Base-by-base conservation (phyloP, 352 stramenopile species). In the Aphanomyces euteiches region DNA sequence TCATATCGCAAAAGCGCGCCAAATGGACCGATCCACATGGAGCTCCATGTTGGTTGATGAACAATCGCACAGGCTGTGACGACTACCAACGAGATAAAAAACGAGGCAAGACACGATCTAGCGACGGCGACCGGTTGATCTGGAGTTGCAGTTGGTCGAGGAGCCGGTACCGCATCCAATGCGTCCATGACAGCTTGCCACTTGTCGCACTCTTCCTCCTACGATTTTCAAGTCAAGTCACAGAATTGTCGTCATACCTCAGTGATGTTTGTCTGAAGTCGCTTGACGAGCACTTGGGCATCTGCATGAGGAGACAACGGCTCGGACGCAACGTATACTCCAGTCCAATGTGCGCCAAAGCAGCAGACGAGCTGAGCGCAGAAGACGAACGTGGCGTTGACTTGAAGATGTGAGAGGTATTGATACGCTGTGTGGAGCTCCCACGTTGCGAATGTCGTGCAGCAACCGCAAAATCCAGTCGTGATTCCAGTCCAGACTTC, bases 391-490 rank as follows among this genome's bases (percentile, higher is more conserved):
- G 59, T 67, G 10, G 59, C 59, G 38, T 67, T 67, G 13, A 36
- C 59, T 4, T n/a, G 36, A 8, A 67, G 41, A 21, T 53, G 17
- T 4, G 38, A 38, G 38, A 67, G 59, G 59, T 67, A 67, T 45
- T 67, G 41, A 12, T 56, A 40, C 43, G 78, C 78, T 3, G 75
- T 78, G 5, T 73, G 74, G 3, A 90, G 60, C 41, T 87, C 79
- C 82, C 82, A 90, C 36, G 77, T 84, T 38, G 82, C 77, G 47
- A 90, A 90, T 3, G 82, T 88, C 37, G 82, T 90, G 67, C 80
- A 88, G 69, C 74, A 84, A 59, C 82, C 82, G 67, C 82, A 90
- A 40, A 90, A 90, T 10, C 82, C 82, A n/a, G 82, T 88, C 12
- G 79, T 88, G 54, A 90, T 47, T 21, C 80, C 80, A 8, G 77